A percentile compares a stretch with the other conserved stretches of the same genome.
phyloP scores from a whole-genome alignment of 352 stramenopile species.

The Globisporangium orthogonon region DNA sequence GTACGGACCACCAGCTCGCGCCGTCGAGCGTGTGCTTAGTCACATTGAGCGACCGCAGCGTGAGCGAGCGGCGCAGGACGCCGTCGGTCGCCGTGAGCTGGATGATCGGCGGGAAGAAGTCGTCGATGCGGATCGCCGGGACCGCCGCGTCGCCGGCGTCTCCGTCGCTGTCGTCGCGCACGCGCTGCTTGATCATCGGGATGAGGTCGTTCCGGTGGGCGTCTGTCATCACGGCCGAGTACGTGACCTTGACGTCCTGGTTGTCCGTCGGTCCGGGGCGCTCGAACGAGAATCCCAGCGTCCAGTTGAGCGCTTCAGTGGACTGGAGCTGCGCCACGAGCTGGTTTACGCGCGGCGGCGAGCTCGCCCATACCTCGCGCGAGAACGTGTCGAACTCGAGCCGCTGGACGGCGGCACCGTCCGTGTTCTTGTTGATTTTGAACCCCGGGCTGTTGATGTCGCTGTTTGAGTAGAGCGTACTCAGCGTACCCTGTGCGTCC shows the following conservation, averaged over 20 bases:
- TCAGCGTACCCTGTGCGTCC: constrained; percentile 69
- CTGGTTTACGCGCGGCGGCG: constrained; percentile 62
- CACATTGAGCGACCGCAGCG: constrained; percentile 46
- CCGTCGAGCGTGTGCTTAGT: constrained; percentile 50
- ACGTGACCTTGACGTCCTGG: constrained; percentile 49
- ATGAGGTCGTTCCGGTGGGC: constrained; percentile 59
- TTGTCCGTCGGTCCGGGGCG: constrained; percentile 56
- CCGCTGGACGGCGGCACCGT: constrained; percentile 70
- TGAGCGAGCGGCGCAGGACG: constrained; percentile 44
- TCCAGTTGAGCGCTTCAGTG: constrained; percentile 63
- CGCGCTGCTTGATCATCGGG: constrained; percentile 66
- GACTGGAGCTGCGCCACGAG: constrained; percentile 70
- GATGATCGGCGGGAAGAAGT: constrained; percentile 54
- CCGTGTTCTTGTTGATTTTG: constrained; percentile 56
- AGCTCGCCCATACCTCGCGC: constrained; percentile 61
- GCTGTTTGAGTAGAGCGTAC: constrained; percentile 64
- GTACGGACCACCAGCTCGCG: constrained; percentile 63
- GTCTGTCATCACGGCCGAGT: constrained; percentile 36
- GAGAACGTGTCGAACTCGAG: constrained; percentile 79
- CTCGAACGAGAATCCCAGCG: constrained; percentile 58
- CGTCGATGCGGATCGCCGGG: constrained; percentile 38
- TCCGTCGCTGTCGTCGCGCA: constrained; percentile 19
- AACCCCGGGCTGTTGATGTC: constrained; percentile 69
- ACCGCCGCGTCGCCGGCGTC: constrained; percentile 13
- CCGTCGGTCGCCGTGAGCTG: constrained; percentile 66